A percentile compares a stretch with the other conserved stretches of the same genome.
phyloP scores from a whole-genome alignment of 495 filamentous ascomycete genomes.

The Pyrenopolyporus hunteri region DNA sequence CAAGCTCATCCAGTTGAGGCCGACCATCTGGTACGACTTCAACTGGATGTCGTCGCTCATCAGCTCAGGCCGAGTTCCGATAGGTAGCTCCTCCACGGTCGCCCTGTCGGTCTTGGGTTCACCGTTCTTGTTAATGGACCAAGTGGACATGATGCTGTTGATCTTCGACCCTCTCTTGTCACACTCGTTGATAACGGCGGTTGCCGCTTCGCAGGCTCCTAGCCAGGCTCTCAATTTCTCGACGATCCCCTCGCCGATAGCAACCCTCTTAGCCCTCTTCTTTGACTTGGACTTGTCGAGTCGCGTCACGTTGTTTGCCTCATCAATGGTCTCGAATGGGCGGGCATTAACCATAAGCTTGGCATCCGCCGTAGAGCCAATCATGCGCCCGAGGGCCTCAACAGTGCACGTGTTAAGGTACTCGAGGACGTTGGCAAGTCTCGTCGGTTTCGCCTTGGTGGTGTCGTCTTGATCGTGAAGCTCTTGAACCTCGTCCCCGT shows the following conservation, averaged over 20 bases:
- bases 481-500: slow-evolving; percentile 5
- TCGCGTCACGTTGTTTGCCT: slow-evolving; percentile 66
- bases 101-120: slow-evolving; percentile 8
- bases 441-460: slow-evolving; percentile 41
- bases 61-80: slow-evolving; percentile 71
- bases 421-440: slow-evolving; percentile 63
- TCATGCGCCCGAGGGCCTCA: slow-evolving; percentile 77
- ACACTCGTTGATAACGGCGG: slow-evolving; percentile 40
- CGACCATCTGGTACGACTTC: slow-evolving; percentile 93
- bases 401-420: slow-evolving; percentile 83
- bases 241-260: slow-evolving; percentile 50
- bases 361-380: slow-evolving; percentile 69
- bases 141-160: slow-evolving; percentile 28
- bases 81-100: slow-evolving; percentile 38
- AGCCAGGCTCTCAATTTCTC: slow-evolving; percentile 39
- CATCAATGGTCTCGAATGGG: slow-evolving; percentile 68
- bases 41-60: slow-evolving; percentile 74
- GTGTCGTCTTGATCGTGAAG: slow-evolving; percentile 46
- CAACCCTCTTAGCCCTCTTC: slow-evolving; percentile 44
- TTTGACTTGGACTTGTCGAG: slow-evolving; percentile 43
- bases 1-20: slow-evolving; percentile 89
- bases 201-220: slow-evolving; percentile 38
- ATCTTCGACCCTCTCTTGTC: slow-evolving; percentile 31
- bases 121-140: slow-evolving; percentile 37
- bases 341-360: slow-evolving; percentile 68